phyloP scores from a whole-genome alignment of 768 basidiomycete species.

The Cystofilobasidium ferigula region DNA sequence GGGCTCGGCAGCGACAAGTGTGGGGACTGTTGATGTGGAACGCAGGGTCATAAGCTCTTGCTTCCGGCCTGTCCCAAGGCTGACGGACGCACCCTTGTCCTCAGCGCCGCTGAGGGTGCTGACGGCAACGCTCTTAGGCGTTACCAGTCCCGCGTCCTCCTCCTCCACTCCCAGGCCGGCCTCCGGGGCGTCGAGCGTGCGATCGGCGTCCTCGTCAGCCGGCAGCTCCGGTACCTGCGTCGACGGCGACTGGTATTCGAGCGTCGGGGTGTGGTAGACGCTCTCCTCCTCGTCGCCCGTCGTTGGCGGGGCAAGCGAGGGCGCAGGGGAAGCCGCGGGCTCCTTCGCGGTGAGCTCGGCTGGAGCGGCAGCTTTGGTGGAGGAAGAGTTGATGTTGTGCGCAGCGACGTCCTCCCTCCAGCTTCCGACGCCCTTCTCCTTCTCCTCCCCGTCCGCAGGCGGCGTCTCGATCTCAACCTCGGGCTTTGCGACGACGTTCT shows the following conservation, averaged over 20 bases:
- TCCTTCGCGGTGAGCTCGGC: neutral
- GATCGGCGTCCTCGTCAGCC: neutral
- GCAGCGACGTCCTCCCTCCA: neutral
- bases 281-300: neutral
- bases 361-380: too few species aligned
- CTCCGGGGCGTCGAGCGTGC: neutral
- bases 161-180: neutral
- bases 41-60: too few species aligned
- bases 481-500: neutral
- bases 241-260: neutral
- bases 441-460: neutral
- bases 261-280: slow-evolving; percentile 1
- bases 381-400: neutral
- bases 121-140: neutral
- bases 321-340: neutral
- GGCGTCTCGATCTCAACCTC: neutral
- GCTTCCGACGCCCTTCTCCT: neutral
- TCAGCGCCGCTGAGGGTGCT: neutral
- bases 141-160: neutral
- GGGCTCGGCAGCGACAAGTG: too few species aligned
- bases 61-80: too few species aligned
- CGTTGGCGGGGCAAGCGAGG: neutral
- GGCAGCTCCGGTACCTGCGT: neutral
- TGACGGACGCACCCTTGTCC: neutral
- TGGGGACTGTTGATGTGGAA: too few species aligned